Evolutionary conservation across 805 yeast species (phyloP).

Genomic region (Brettanomyces custersianus): DNA sequence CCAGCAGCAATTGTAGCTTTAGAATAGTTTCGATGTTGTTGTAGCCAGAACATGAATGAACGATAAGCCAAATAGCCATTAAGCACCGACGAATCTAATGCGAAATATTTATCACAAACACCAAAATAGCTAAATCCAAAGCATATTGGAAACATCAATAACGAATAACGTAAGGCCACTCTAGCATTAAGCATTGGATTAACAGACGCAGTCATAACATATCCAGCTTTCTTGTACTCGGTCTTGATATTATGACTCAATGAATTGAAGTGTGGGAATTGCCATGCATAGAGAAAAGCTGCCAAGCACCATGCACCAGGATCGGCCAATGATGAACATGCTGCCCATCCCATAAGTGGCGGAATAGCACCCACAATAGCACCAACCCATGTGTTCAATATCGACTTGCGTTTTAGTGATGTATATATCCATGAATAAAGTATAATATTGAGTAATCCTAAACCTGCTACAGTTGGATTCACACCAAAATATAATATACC

Average conservation of each 20-base stretch:
- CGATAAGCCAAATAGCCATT: slow-evolving; percentile 81
- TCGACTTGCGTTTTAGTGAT: slow-evolving; percentile 74
- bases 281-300: slow-evolving; percentile 90
- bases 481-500: slow-evolving; percentile 68
- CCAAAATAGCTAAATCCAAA: slow-evolving; percentile 69
- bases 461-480: slow-evolving; percentile 69
- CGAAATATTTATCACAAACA: slow-evolving; percentile 75
- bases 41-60: slow-evolving; percentile 79
- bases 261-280: slow-evolving; percentile 95
- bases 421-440: slow-evolving; percentile 90
- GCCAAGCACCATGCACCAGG: slow-evolving; percentile 97
- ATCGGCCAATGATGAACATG: slow-evolving; percentile 65
- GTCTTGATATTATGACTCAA: slow-evolving; percentile 79
- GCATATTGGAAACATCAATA: slow-evolving; percentile 93
- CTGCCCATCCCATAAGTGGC: slow-evolving; percentile 99
- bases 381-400: slow-evolving; percentile 95
- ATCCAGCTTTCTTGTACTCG: slow-evolving; percentile 89
- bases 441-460: slow-evolving; percentile 75
- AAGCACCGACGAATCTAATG: slow-evolving; percentile 69
- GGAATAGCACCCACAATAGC: slow-evolving; percentile 99
- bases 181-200: slow-evolving; percentile 89
- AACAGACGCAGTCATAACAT: slow-evolving; percentile 94
- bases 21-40: slow-evolving; percentile 57
- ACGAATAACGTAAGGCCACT: slow-evolving; percentile 81
- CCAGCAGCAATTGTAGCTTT: slow-evolving; percentile 23